Percentiles rank a stretch among this genome's conserved stretches.
These are phyloP conservation scores for Chytridium lagenaria DNA, from an alignment of 371 early-diverging fungal genomes.

Conservation along the genomic window DNA sequence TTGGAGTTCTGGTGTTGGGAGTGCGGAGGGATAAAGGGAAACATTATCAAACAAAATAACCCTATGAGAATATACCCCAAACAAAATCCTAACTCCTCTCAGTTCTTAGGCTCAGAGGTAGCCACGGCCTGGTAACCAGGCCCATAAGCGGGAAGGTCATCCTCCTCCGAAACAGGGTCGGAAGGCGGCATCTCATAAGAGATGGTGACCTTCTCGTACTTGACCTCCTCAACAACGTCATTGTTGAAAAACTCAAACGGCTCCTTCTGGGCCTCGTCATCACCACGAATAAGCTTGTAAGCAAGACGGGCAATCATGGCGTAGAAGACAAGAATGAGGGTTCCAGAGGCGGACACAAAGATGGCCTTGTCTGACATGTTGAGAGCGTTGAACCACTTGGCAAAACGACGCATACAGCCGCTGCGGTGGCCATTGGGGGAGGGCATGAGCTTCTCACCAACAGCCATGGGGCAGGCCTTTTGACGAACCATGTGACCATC, in stretches of 20 bases:
- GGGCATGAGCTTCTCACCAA: slow-evolving; percentile 15
- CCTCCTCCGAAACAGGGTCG: slow-evolving; percentile 9
- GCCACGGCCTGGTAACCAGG: background rate
- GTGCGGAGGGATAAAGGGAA: too few relatives aligned
- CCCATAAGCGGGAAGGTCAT: slow-evolving; percentile 17
- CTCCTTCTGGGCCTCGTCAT: background rate
- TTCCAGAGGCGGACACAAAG: background rate
- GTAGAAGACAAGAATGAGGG: background rate
- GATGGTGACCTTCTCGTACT: background rate
- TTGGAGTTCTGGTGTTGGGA: too few relatives aligned
- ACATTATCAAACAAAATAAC: too few relatives aligned
- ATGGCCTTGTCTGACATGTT: background rate
- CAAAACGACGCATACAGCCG: background rate
- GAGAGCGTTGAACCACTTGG: background rate
- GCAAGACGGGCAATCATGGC: background rate
- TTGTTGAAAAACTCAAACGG: background rate
- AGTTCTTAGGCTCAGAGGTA: background rate
- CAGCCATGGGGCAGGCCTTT: slow-evolving; percentile 34
- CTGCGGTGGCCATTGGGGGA: background rate
- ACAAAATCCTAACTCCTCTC: too few relatives aligned
- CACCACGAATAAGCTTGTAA: background rate
- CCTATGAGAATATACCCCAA: too few relatives aligned
- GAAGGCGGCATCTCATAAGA: too few relatives aligned
- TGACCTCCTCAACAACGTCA: background rate
- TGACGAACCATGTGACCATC: slow-evolving; percentile 46